Base-by-base conservation (phyloP, 202 grass and related monocot genomes). In the Schoenoplectus triqueter region DNA sequence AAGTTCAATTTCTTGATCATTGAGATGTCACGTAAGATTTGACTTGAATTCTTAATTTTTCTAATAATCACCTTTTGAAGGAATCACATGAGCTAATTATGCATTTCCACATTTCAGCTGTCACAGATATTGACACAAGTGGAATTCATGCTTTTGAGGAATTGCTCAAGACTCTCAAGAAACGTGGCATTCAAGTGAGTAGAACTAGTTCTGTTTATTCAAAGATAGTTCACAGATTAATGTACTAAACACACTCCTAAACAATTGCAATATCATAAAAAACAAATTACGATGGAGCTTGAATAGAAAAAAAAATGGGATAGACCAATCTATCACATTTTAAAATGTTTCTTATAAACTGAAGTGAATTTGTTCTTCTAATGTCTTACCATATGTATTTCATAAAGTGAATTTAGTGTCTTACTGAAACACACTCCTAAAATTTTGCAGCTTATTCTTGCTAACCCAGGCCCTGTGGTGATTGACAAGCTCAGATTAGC, bases 21-120 rank as follows among this genome's bases (percentile, higher is more conserved):
- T n/a, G 96, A 99, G 81, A 95, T 99, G 93, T 99, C 96, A 0
- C 96, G 93, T 99, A 83, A 87, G 89, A 69, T 73, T 64, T 6
- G 18, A 45, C 22, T 69, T 41, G 73, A 62, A 49, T 72, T 61
- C 39, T 18, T 11, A 68, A 49, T n/a, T 4, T 20, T 57, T 50
- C 64, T 42, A 1, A 0, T 51, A 9, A 15, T 77, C 0, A 4
- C 2, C 15, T 19, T 40, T 87, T 42, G 57, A 78, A 68, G 10
- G 50, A 81, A 70, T 86, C 64, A 91, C 52, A 1, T 47, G 42
- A 64, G 64, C 14, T n/a, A 46, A 81, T 73, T 15, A 66, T 85
- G 69, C 14, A 19, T 71, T 75, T 69, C 67, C 11, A 57, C 14
- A 10, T 66, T 94, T 85, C 89, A 94, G 94, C 94, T 7, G 91